phyloP scores from a whole-genome alignment of 257 asterid species.

The Jacaranda mimosifolia region DNA sequence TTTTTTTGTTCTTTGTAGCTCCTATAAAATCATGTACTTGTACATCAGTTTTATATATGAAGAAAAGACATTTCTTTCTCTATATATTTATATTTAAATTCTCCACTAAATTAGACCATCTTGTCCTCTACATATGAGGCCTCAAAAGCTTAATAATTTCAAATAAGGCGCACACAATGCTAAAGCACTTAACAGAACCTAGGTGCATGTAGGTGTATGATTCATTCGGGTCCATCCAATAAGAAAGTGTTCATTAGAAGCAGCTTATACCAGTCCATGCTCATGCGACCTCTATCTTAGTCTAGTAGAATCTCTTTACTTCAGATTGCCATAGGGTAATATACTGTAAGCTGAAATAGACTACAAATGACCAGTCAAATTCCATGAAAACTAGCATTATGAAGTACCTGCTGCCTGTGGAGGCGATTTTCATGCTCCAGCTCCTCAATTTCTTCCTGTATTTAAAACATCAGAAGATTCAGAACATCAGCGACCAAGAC shows the following conservation, averaged over 20 bases:
- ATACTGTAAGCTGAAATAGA: neutral
- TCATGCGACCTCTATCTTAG: neutral
- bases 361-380: slow-evolving; percentile 28
- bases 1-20: too few relatives aligned
- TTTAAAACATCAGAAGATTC: slow-evolving; percentile 35
- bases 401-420: slow-evolving; percentile 90
- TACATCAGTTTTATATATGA: too few relatives aligned
- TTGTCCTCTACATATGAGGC: neutral
- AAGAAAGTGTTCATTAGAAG: neutral
- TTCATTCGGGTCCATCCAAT: neutral
- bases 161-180: neutral
- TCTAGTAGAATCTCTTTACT: neutral
- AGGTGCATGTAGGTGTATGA: neutral
- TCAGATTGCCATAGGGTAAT: slow-evolving; percentile 6
- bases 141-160: neutral
- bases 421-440: slow-evolving; percentile 98
- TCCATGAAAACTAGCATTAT: slow-evolving; percentile 23
- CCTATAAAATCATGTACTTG: too few relatives aligned
- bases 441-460: slow-evolving; percentile 98
- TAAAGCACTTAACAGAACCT: neutral
- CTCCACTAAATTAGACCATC: neutral
- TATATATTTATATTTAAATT: neutral
- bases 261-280: neutral
- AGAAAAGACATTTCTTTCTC: too few relatives aligned
- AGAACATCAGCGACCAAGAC: slow-evolving; percentile 23